Evolutionary conservation across 495 filamentous ascomycete species (phyloP).

Genomic region (Penicillium cataractarum): DNA sequence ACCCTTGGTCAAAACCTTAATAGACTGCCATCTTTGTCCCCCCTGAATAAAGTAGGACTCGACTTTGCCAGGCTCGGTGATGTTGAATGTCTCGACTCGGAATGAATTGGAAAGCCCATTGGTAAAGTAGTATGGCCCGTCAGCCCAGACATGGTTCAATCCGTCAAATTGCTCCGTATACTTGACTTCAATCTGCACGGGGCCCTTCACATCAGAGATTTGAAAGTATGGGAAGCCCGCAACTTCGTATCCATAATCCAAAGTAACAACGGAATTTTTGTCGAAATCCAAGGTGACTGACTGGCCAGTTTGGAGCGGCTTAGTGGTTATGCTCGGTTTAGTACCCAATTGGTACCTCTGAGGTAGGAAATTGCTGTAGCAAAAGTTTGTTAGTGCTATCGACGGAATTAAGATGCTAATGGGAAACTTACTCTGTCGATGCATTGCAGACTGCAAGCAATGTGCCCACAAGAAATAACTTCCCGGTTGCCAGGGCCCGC

Average conservation of each 20-base stretch:
- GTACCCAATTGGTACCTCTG: not conserved
- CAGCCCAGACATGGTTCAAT: conserved; percentile 16
- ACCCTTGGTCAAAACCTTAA: not conserved
- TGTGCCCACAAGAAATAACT: not conserved
- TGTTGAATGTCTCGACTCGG: conserved; percentile 31
- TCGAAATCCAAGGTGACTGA: not conserved
- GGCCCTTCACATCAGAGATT: not conserved
- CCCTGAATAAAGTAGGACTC: not conserved
- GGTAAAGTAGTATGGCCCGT: conserved; percentile 25
- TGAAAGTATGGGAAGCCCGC: not conserved
- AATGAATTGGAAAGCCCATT: conserved; percentile 29
- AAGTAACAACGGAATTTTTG: not conserved
- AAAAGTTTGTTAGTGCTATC: not conserved
- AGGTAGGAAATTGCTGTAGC: not conserved
- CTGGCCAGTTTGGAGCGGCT: not conserved
- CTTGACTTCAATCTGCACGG: not conserved
- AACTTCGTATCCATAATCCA: not conserved
- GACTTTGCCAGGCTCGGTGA: conserved; percentile 8
- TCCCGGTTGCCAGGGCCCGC: not conserved
- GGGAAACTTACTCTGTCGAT: not conserved
- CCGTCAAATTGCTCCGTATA: conserved; percentile 6
- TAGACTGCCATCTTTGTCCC: not conserved
- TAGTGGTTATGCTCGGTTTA: not conserved
- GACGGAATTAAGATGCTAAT: not conserved
- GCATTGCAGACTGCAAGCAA: not conserved